Evolutionary conservation across 2,329 filamentous ascomycete genomes (phyloP).

Genomic region (Didymella exigua): DNA sequence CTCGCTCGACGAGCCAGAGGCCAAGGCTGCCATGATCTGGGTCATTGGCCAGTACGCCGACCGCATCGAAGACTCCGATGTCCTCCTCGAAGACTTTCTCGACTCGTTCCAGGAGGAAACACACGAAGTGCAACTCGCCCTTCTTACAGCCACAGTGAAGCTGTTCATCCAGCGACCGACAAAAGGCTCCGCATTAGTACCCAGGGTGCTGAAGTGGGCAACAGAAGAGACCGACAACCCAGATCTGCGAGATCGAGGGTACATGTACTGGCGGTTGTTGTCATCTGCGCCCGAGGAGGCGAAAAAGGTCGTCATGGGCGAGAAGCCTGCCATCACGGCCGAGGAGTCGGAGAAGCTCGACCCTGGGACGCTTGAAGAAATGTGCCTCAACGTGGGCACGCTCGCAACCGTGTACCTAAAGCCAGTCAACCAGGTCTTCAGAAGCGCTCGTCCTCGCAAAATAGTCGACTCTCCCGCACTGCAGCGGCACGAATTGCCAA

Average conservation of each 20-base stretch:
- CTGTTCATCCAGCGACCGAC: conserved; percentile 96
- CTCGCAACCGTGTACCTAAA: conserved; percentile 97
- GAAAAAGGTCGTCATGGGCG: conserved; percentile 91
- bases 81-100: conserved; percentile 90
- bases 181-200: conserved; percentile 90
- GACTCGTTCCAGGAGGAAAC: conserved; percentile 94
- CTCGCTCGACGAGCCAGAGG: conserved; percentile 94
- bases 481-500: conserved; percentile 71
- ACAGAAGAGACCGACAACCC: conserved; percentile 99
- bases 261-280: conserved; percentile 98
- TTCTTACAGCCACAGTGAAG: conserved; percentile 96
- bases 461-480: conserved; percentile 84
- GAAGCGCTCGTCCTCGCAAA: conserved; percentile 78
- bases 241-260: conserved; percentile 91
- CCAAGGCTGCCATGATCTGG: conserved; percentile 99
- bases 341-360: conserved; percentile 90
- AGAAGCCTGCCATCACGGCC: conserved; percentile 94
- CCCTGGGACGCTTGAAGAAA: conserved; percentile 87
- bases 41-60: conserved; percentile 98
- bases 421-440: conserved; percentile 95
- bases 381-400: conserved; percentile 95
- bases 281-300: conserved; percentile 89
- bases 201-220: conserved; percentile 95
- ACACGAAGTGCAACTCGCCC: conserved; percentile 90
- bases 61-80: conserved; percentile 95